Evolutionary conservation across 2,329 filamentous ascomycete species (phyloP).

Genomic region (Exophiala sideris): DNA sequence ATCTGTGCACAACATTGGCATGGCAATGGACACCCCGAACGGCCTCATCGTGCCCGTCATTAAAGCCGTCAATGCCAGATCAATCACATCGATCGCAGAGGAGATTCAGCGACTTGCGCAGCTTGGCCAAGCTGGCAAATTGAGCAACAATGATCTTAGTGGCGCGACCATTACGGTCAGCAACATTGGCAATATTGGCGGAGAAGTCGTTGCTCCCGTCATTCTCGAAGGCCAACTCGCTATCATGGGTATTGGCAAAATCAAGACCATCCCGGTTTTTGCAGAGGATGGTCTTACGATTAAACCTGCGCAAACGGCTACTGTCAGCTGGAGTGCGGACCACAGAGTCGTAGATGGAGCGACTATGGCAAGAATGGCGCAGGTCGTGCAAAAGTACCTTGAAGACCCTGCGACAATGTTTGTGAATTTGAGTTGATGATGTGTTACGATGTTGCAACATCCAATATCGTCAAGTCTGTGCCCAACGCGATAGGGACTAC

Average conservation of each 20-base stretch:
- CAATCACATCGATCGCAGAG: conserved; percentile 71
- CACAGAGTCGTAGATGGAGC: conserved; percentile 93
- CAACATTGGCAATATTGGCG: conserved; percentile 93
- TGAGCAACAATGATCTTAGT: conserved; percentile 69
- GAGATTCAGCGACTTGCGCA: conserved; percentile 72
- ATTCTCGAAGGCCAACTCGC: conserved; percentile 88
- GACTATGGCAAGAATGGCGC: conserved; percentile 86
- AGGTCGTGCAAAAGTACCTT: conserved; percentile 71
- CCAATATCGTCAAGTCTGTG: no score
- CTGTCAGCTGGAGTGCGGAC: conserved; percentile 96
- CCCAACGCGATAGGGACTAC: no score
- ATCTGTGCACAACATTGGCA: conserved; percentile 85
- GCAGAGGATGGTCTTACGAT: conserved; percentile 53
- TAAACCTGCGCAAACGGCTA: conserved; percentile 73
- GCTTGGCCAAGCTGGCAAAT: conserved; percentile 70
- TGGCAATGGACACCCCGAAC: conserved; percentile 88
- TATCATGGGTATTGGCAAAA: conserved; percentile 82
- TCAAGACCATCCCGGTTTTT: conserved; percentile 79
- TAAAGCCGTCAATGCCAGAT: conserved; percentile 73
- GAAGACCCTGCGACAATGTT: conserved; percentile 88
- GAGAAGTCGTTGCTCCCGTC: conserved; percentile 85
- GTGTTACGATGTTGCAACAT: no score
- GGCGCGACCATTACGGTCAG: conserved; percentile 93
- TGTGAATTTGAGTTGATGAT: conserved; percentile 66
- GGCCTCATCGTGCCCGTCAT: conserved; percentile 91